A percentile compares a stretch with the other conserved stretches of the same genome.
Conservation (phyloP, 2,329 filamentous ascomycete species). For the Colletotrichum paranaense region DNA sequence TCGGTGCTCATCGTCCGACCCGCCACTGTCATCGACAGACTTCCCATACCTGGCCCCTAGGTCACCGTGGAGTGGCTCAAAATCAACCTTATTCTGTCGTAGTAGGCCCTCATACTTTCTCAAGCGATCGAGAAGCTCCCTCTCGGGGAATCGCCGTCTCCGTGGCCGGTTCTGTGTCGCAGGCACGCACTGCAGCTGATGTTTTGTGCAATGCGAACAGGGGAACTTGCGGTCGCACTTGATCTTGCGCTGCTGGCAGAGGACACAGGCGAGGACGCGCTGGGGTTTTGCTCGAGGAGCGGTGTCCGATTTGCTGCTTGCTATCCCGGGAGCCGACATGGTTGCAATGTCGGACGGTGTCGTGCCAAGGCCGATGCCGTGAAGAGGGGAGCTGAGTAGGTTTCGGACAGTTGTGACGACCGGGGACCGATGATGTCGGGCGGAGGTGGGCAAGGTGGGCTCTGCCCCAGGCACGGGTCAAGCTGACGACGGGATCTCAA, state of each 20-base stretch:
- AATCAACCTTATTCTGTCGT: slow-evolving; percentile 63
- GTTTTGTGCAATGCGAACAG: slow-evolving; percentile 64
- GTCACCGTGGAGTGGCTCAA: slow-evolving; percentile 56
- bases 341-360: neutral
- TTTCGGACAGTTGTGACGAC: neutral
- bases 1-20: slow-evolving; percentile 43
- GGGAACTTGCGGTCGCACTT: slow-evolving; percentile 71
- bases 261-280: slow-evolving; percentile 60
- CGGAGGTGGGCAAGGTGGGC: slow-evolving; percentile 50
- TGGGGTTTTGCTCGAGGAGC: slow-evolving; percentile 37
- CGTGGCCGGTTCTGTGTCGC: slow-evolving; percentile 51
- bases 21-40: slow-evolving; percentile 56
- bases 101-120: slow-evolving; percentile 68
- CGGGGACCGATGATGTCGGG: neutral
- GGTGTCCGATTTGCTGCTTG: slow-evolving; percentile 12
- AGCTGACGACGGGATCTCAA: slow-evolving; percentile 51
- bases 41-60: neutral
- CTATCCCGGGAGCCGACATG: neutral
- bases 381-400: neutral
- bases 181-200: slow-evolving; percentile 56
- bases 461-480: slow-evolving; percentile 61
- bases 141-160: slow-evolving; percentile 63
- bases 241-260: slow-evolving; percentile 74
- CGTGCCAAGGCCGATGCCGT: neutral
- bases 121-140: slow-evolving; percentile 67